Evolutionary conservation across 805 yeast species (phyloP), one percentile per base, ranked within the genome.

Genomic region (Priceomyces carsonii): DNA sequence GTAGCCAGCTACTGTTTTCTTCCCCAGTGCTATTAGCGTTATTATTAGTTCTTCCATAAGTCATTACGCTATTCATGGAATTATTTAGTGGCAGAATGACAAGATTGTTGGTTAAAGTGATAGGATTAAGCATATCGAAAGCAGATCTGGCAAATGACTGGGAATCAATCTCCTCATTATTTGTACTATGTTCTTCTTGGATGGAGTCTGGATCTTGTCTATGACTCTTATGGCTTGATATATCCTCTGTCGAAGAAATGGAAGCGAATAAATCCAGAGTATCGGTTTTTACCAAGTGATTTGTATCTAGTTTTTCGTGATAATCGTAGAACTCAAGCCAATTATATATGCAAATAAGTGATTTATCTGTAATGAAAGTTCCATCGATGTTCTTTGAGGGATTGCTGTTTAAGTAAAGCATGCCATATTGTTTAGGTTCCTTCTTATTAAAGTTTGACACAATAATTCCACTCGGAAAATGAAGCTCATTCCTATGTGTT

Each of bases 1-100:
- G 15, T 8, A 53, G 36, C 59, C 60, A 56, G 27, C 32, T 36
- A 3, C 32, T 33, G 5, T 35, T 29, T 17, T 38, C 15, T 2
- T 26, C 32, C 8, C 18, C 35, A 2, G 23, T 30, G 3, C 12
- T 15, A 16, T 16, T 3, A 21, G 21, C 23, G 14, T 13, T n/a
- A 1, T 18, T 32, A 16, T 32, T 25, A 25, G 26, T 25, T 15
- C 35, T 32, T 5, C 59, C 55, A 7, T 57, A 36, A n/a, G 44
- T 50, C 36, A 48, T 51, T 49, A 66, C 52, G 9, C 64, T 63
- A 30, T 50, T 59, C 27, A 67, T 55, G 1, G 73, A 65, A 26
- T 48, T 54, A 30, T 50, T 59, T 5, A 68, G 28, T 1, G 73
- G 73, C 61, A 52, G 63, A 7, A 66, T 53, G 5, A 67, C 63